phyloP scores from a whole-genome alignment of 352 stramenopile species.

The Plasmopara viticola region DNA sequence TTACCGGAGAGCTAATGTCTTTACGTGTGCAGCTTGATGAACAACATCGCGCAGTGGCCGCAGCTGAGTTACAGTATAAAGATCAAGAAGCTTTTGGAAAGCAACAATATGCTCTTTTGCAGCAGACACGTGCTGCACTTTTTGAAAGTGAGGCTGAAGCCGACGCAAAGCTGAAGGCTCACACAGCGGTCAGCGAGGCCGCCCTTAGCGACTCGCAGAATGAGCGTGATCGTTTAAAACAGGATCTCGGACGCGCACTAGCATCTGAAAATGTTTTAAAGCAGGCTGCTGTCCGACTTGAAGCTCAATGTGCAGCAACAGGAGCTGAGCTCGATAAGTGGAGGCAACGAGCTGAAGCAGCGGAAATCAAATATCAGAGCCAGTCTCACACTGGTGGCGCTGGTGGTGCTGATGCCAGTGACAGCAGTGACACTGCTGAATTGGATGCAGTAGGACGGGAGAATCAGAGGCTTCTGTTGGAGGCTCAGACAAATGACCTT shows the following conservation, averaged over 20 bases:
- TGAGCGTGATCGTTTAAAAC: conserved; percentile 39
- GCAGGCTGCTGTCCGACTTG: conserved; percentile 23
- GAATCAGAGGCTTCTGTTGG: conserved; percentile 49
- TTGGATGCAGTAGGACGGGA: conserved; percentile 22
- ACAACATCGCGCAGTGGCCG: conserved; percentile 53
- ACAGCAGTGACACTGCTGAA: conserved; percentile 12
- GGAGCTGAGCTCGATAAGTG: conserved; percentile 37
- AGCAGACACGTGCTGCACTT: conserved; percentile 36
- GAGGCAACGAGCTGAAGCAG: conserved; percentile 25
- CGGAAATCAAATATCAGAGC: conserved; percentile 23
- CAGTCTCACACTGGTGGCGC: conserved; percentile 1
- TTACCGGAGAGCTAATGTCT: conserved; percentile 68
- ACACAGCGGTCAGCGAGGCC: conserved; percentile 25
- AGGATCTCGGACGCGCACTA: conserved; percentile 31
- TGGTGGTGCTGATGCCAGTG: conserved; percentile 5
- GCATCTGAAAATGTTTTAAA: conserved; percentile 31
- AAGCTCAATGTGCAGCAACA: conserved; percentile 27
- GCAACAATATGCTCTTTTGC: conserved; percentile 47
- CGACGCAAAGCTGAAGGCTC: conserved; percentile 38
- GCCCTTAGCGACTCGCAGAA: conserved; percentile 26
- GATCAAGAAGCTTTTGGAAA: conserved; percentile 54
- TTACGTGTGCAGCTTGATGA: conserved; percentile 74
- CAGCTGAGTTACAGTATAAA: conserved; percentile 56
- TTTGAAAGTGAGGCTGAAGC: conserved; percentile 42
- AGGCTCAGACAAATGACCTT: conserved; percentile 70